Conservation (phyloP, 352 stramenopile genomes). For the Phytophthora citricola region DNA sequence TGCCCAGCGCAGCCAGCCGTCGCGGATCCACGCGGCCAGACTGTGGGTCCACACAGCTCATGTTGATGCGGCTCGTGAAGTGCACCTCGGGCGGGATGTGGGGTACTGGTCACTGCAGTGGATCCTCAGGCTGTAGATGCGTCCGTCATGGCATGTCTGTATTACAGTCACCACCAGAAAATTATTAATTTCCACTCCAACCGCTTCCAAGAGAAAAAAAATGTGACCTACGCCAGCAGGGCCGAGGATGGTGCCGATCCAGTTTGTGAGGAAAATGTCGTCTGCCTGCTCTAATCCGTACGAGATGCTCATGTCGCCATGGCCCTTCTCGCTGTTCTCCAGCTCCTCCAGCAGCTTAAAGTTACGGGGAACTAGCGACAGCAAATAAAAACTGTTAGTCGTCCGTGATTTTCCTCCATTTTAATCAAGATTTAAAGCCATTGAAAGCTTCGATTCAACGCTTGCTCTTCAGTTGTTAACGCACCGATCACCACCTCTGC, state of each 20-base stretch:
- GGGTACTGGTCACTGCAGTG: constrained; percentile 95
- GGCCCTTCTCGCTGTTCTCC: constrained; percentile 92
- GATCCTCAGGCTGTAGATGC: constrained; percentile 97
- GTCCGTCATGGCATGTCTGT: constrained; percentile 95
- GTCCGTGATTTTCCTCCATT: background rate
- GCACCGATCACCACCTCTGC: constrained; percentile 83
- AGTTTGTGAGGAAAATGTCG: constrained; percentile 98
- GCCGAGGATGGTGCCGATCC: constrained; percentile 98
- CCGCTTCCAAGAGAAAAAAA: no score
- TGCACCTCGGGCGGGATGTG: constrained; percentile 92
- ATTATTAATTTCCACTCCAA: no score
- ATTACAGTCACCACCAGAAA: constrained; percentile 9
- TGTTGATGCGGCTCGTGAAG: constrained; percentile 98
- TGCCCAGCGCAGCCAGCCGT: constrained; percentile 71
- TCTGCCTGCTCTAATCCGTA: constrained; percentile 96
- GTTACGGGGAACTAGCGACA: constrained; percentile 85
- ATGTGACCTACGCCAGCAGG: constrained; percentile 89
- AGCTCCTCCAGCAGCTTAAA: constrained; percentile 96
- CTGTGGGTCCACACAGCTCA: constrained; percentile 95
- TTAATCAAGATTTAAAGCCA: background rate
- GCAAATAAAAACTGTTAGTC: background rate
- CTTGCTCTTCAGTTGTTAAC: constrained; percentile 5
- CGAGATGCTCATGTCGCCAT: constrained; percentile 94
- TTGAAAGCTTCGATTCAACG: background rate
- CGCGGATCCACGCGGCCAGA: constrained; percentile 83